Percentiles rank a stretch among this genome's conserved stretches.
These are phyloP conservation scores for Penicillium atrosanguineum DNA, from an alignment of 495 filamentous ascomycete species.

Conservation along the genomic window DNA sequence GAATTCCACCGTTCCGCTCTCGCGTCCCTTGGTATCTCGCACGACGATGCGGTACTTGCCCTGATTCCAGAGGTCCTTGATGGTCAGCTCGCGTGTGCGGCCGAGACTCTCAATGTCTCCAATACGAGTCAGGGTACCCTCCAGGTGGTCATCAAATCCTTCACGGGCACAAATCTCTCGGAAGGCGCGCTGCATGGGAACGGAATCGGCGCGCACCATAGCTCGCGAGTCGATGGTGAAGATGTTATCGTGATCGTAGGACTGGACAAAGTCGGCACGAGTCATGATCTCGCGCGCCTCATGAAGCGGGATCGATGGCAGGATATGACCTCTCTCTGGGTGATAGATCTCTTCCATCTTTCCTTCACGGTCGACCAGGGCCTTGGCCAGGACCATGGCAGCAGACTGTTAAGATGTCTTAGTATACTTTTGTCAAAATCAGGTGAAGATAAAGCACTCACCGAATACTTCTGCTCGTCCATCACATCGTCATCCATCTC, in stretches of 20 bases:
- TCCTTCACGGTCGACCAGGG: constrained; percentile 78
- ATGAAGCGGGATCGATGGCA: constrained; percentile 81
- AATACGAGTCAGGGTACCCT: constrained; percentile 81
- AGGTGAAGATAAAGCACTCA: constrained; percentile 36
- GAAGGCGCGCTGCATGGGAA: constrained; percentile 95
- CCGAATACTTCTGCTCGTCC: constrained; percentile 95
- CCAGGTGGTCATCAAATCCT: constrained; percentile 77
- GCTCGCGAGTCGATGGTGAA: constrained; percentile 90
- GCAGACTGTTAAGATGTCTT: constrained; percentile 56
- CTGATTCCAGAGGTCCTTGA: constrained; percentile 76
- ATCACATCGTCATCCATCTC: constrained; percentile 99
- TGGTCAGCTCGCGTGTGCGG: constrained; percentile 84
- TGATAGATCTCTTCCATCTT: constrained; percentile 64
- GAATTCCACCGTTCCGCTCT: constrained; percentile 44
- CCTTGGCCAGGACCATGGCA: constrained; percentile 89
- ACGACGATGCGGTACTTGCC: constrained; percentile 74
- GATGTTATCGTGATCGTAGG: constrained; percentile 88
- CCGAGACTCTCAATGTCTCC: constrained; percentile 89
- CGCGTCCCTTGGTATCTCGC: constrained; percentile 50
- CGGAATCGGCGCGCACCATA: constrained; percentile 87
- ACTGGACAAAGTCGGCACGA: constrained; percentile 87
- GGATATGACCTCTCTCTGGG: constrained; percentile 63
- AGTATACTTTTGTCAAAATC: not conserved
- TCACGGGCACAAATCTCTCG: constrained; percentile 67
- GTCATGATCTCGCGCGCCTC: constrained; percentile 92